Percentiles rank a stretch among this genome's conserved stretches.
Conservation (phyloP, 1,284 basidiomycete genomes). For the Paramarasmius palmivorus region DNA sequence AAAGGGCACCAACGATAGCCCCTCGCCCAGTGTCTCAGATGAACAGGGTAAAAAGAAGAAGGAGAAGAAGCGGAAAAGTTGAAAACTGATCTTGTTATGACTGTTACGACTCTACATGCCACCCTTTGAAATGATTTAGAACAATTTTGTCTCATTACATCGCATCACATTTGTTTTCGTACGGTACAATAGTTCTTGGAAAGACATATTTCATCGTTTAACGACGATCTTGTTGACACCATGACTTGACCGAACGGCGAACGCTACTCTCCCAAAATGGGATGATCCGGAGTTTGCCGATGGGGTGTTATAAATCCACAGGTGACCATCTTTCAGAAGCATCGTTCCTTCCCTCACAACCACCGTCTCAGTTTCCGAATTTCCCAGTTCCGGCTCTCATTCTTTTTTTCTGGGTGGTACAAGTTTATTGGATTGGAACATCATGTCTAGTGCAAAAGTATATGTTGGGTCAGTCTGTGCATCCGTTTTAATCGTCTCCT, state of each 20-base stretch:
- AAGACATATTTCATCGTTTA: neutral
- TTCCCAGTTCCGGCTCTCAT: constrained; percentile 46
- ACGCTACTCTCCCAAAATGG: neutral
- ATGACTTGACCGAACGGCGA: neutral
- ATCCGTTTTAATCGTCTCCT: constrained; percentile 39
- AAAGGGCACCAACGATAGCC: constrained; percentile 45
- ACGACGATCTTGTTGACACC: constrained; percentile 4
- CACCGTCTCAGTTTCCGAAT: constrained; percentile 46
- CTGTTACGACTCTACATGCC: constrained; percentile 19
- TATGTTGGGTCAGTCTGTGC: constrained; percentile 81
- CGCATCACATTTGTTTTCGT: constrained; percentile 5
- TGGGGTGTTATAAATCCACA: constrained; percentile 48
- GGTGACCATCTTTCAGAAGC: constrained; percentile 26
- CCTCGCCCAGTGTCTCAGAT: constrained; percentile 48
- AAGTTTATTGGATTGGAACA: constrained; percentile 37
- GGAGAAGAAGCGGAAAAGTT: constrained; percentile 42
- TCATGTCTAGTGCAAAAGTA: constrained; percentile 75
- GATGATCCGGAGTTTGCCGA: constrained; percentile 44
- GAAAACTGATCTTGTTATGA: constrained; percentile 17
- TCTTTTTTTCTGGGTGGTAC: constrained; percentile 35
- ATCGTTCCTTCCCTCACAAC: constrained; percentile 38
- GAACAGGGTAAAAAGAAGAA: constrained; percentile 50
- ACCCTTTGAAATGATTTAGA: constrained; percentile 12
- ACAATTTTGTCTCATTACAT: constrained; percentile 2
- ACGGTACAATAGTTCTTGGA: constrained; percentile 1